A percentile compares a stretch with the other conserved stretches of the same genome.
phyloP scores from a whole-genome alignment of 176 grass and related monocot species.

The Bolboschoenus planiculmis region DNA sequence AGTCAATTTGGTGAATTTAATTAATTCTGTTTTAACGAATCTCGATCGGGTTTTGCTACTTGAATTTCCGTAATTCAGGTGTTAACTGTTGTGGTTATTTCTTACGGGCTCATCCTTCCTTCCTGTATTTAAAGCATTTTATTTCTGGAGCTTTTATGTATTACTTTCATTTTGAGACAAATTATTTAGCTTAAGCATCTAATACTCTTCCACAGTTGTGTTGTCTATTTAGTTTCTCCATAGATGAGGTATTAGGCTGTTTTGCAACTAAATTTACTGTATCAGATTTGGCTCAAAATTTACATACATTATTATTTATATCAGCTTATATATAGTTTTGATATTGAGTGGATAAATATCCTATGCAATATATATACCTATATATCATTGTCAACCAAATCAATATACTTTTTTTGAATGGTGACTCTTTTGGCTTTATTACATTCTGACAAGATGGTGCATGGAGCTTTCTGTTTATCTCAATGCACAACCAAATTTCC shows the following conservation, averaged over 20 bases:
- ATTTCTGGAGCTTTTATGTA: background rate
- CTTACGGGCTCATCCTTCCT: background rate
- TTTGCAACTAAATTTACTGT: background rate
- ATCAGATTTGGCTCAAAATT: background rate
- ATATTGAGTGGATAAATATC: background rate
- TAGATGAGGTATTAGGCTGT: too few relatives aligned
- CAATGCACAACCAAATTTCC: background rate
- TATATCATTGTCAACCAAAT: background rate
- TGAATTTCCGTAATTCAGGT: too few relatives aligned
- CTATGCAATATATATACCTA: background rate
- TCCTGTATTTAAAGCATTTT: background rate
- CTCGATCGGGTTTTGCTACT: background rate
- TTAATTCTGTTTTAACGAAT: background rate
- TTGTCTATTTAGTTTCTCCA: background rate
- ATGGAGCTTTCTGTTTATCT: background rate
- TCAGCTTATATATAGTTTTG: background rate
- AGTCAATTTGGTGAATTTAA: background rate
- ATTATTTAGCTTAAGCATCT: background rate
- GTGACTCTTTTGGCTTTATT: background rate
- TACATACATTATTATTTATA: background rate
- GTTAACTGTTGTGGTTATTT: too few relatives aligned
- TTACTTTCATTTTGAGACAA: background rate
- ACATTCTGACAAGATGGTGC: slow-evolving; percentile 4
- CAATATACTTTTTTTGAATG: background rate
- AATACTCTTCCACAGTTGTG: background rate